phyloP scores from a whole-genome alignment of 2,329 filamentous ascomycete genomes.

The Pyrenochaeta sp. region DNA sequence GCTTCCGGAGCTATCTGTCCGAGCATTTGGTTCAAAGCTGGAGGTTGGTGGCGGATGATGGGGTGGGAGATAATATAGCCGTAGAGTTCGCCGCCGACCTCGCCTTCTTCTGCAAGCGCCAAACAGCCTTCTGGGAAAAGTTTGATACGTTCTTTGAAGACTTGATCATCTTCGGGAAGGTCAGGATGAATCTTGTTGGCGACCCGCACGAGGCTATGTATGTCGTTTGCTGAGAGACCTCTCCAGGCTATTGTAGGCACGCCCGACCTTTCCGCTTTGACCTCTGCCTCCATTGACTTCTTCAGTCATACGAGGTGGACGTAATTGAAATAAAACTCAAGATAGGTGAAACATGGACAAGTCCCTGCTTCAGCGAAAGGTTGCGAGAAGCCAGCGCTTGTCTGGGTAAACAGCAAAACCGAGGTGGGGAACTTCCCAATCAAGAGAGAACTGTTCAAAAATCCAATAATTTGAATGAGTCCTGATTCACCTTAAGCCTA shows the following conservation, averaged over 20 bases:
- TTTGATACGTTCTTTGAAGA: constrained; percentile 22
- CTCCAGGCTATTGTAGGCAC: constrained; percentile 6
- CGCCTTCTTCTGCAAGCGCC: constrained; percentile 9
- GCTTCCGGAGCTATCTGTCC: constrained; percentile 9
- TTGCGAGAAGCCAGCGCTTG: neutral
- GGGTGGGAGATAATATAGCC: constrained; percentile 30
- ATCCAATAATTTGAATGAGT: too few relatives aligned
- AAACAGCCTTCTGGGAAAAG: constrained; percentile 25
- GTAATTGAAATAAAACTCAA: neutral
- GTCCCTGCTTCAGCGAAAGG: too few relatives aligned
- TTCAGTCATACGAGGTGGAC: neutral
- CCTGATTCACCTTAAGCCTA: too few relatives aligned
- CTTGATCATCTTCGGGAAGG: constrained; percentile 22
- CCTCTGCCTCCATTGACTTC: neutral
- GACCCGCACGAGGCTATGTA: constrained; percentile 8
- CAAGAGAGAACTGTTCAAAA: too few relatives aligned
- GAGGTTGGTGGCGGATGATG: constrained; percentile 14
- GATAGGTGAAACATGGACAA: too few relatives aligned
- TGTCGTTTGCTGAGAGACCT: constrained; percentile 7
- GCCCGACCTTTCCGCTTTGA: neutral
- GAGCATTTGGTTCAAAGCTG: constrained; percentile 16
- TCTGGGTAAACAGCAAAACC: neutral
- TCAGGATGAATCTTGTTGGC: constrained; percentile 19
- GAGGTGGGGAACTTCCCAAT: too few relatives aligned
- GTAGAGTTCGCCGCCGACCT: constrained; percentile 3